These are phyloP conservation scores for Penicillium macrosclerotiorum DNA, from an alignment of 495 filamentous ascomycete species.

Conservation along the genomic window DNA sequence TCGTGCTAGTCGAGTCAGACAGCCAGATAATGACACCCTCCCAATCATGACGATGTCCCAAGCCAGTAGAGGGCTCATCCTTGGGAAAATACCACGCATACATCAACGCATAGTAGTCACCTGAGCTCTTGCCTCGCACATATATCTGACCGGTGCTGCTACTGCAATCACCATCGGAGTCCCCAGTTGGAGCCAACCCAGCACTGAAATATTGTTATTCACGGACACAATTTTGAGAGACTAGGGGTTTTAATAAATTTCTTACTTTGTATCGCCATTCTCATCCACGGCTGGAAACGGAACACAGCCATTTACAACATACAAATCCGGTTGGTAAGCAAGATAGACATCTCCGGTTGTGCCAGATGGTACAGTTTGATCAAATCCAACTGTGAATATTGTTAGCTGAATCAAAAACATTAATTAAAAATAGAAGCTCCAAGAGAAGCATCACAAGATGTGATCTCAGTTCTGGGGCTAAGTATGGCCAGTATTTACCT, in stretches of 20 bases:
- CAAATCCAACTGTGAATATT: constrained; percentile 38
- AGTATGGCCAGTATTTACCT: no score
- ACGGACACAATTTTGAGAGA: no score
- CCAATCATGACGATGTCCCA: constrained; percentile 53
- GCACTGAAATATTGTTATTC: constrained; percentile 22
- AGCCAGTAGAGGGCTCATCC: constrained; percentile 37
- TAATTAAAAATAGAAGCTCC: no score
- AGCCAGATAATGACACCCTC: constrained; percentile 53
- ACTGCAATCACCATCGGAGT: constrained; percentile 38
- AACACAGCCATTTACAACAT: constrained; percentile 53
- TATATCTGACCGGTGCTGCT: constrained; percentile 52
- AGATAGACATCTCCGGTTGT: constrained; percentile 41
- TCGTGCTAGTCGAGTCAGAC: constrained; percentile 25
- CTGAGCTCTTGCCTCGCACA: constrained; percentile 30
- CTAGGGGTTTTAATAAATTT: no score
- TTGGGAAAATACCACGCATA: constrained; percentile 56
- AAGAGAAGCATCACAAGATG: no score
- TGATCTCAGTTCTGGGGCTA: no score
- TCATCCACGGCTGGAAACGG: constrained; percentile 54
- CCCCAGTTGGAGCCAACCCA: constrained; percentile 39
- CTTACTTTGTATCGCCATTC: constrained; percentile 47
- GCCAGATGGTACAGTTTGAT: constrained; percentile 45
- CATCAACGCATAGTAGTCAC: constrained; percentile 46
- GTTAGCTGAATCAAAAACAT: no score
- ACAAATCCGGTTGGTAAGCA: constrained; percentile 49